Evolutionary conservation across 352 stramenopile genomes (phyloP), one percentile per base, ranked within the genome.

Genomic region (Pythium guiyangense): DNA sequence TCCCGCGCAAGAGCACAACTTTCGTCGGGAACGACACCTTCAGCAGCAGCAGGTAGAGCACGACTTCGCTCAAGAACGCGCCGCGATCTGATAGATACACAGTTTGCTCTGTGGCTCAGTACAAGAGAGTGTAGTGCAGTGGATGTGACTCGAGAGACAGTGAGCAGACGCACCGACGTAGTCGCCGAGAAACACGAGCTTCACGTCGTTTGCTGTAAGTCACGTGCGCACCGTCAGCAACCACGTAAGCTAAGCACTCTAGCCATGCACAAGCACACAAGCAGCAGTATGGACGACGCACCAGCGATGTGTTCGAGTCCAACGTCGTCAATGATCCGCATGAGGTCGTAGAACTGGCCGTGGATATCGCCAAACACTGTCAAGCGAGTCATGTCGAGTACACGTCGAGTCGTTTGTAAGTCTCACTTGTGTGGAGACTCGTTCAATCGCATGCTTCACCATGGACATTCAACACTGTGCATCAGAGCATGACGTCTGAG

Each of bases 321-420:
- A 37, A 77, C 64, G 25, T 66, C 64, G 39, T 91, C 79, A 37
- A 91, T 57, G 20, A 90, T 64, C 31, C 75, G 66, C 61, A 90
- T 76, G 15, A 90, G 62, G 50, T 90, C 82, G 53, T 77, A 92
- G 57, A 90, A 92, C 64, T 92, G 82, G 9, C 82, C 79, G n/a
- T 92, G 82, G 35, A 92, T 81, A 39, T 90, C 82, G 6, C 82
- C 79, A 70, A 92, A 83, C 10, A 94, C 84, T 94, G 55, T 27
- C 37, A 11, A 56, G 4, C n/a, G 54, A 44, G 31, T 20, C 3
- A 31, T 26, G 43, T 20, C 2, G 14, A 6, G 39, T n/a, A 20
- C 22, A 29, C 31, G 18, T 35, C 31, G 11, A 12, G 31, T 35
- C 9, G 31, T 10, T 35, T 10, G 31, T 35, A 12, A 35, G 31